phyloP scores from a whole-genome alignment of 345 rosid species.

The Lenwebbia sp. region DNA sequence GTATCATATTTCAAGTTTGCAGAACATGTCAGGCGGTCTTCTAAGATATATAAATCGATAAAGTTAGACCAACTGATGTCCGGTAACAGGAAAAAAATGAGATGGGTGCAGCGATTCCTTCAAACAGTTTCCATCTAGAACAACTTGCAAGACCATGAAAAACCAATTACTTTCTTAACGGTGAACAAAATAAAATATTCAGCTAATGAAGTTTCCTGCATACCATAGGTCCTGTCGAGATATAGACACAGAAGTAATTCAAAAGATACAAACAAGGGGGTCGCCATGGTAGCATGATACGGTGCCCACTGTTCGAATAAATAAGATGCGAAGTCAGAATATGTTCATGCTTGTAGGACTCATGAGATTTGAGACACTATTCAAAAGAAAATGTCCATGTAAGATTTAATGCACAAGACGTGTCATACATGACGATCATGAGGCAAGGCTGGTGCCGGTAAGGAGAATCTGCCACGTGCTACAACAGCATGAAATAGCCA shows the following conservation, averaged over 20 bases:
- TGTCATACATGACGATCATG: conserved; percentile 61
- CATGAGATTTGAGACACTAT: background rate
- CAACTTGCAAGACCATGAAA: background rate
- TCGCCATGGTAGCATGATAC: conserved; percentile 59
- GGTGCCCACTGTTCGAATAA: conserved; percentile 83
- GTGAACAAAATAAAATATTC: background rate
- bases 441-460: conserved; percentile 90
- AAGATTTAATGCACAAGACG: background rate
- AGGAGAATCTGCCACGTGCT: conserved; percentile 83
- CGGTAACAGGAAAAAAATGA: background rate
- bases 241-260: conserved; percentile 72
- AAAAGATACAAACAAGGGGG: conserved; percentile 78
- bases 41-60: background rate
- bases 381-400: background rate
- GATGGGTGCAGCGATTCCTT: background rate
- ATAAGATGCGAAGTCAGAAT: background rate
- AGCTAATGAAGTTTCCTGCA: background rate
- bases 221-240: conserved; percentile 64
- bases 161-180: background rate
- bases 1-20: conserved; percentile 18
- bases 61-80: background rate
- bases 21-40: background rate
- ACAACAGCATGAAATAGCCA: conserved; percentile 80
- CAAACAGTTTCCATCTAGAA: background rate
- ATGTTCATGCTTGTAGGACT: background rate